phyloP scores from a whole-genome alignment of 495 filamentous ascomycete species.

The Rhizodiscina lignyota region DNA sequence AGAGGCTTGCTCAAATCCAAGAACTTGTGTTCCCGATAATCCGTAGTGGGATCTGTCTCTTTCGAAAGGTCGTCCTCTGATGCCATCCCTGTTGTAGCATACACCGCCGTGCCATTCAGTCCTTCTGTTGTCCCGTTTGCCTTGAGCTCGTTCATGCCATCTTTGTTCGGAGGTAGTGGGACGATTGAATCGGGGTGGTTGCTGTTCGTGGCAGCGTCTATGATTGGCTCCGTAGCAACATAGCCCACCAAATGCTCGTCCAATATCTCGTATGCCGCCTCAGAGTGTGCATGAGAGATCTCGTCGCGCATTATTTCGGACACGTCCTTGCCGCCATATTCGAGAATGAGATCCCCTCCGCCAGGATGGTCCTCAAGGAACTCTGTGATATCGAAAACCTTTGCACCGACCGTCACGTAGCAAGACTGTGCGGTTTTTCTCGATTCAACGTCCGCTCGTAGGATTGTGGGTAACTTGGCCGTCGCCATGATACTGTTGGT shows the following conservation, averaged over 20 bases:
- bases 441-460: constrained; percentile 56
- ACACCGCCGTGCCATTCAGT: constrained; percentile 24
- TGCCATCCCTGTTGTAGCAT: constrained; percentile 69
- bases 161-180: constrained; percentile 24
- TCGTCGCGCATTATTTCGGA: constrained; percentile 68
- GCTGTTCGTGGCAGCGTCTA: constrained; percentile 28
- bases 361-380: constrained; percentile 85
- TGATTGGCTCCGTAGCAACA: constrained; percentile 31
- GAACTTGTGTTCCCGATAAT: constrained; percentile 83
- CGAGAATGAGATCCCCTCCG: constrained; percentile 72
- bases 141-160: constrained; percentile 25
- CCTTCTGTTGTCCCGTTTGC: constrained; percentile 10
- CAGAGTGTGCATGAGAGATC: constrained; percentile 67
- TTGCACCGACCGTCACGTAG: constrained; percentile 78
- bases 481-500: too few relatives aligned
- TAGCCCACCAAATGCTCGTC: constrained; percentile 74
- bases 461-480: constrained; percentile 74
- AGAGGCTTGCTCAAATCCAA: constrained; percentile 78
- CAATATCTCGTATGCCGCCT: constrained; percentile 85
- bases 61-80: constrained; percentile 69
- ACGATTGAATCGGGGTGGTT: constrained; percentile 29
- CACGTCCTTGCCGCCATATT: constrained; percentile 83
- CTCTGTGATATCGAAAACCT: constrained; percentile 86
- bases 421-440: constrained; percentile 73
- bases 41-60: constrained; percentile 57